Evolutionary conservation across 1,139 yeast species (phyloP).

Genomic region (Kodamaea sp.): DNA sequence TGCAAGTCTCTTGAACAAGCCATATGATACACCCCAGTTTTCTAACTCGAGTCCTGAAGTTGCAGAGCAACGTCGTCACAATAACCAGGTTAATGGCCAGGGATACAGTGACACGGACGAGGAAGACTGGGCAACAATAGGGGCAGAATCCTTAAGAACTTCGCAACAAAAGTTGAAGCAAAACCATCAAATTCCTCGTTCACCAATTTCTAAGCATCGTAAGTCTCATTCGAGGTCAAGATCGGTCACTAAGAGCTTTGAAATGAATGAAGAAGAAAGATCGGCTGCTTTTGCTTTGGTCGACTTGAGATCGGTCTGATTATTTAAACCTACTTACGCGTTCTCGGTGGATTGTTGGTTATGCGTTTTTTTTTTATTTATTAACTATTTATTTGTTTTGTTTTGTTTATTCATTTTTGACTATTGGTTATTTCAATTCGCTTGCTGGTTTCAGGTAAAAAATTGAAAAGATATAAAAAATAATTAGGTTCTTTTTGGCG

Average conservation of each 20-base stretch:
- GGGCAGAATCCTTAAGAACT: constrained; percentile 59
- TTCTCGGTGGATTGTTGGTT: not conserved
- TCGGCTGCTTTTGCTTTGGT: constrained; percentile 63
- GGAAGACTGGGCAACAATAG: constrained; percentile 92
- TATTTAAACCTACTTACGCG: not conserved
- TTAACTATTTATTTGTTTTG: not conserved
- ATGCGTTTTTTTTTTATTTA: not conserved
- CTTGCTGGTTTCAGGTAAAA: too few species aligned
- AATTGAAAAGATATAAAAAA: too few species aligned
- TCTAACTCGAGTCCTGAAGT: constrained; percentile 15
- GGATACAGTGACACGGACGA: constrained; percentile 67
- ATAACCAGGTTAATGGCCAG: constrained; percentile 3
- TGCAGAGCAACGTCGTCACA: constrained; percentile 3
- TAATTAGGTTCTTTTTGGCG: too few species aligned
- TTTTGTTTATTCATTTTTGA: not conserved
- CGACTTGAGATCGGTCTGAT: constrained; percentile 45
- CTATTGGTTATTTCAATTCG: not conserved
- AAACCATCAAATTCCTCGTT: constrained; percentile 1
- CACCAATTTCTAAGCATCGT: constrained; percentile 6
- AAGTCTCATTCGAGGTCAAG: constrained; percentile 7
- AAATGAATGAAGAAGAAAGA: constrained; percentile 38
- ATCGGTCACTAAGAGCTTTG: constrained; percentile 6
- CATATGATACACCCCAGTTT: constrained; percentile 11
- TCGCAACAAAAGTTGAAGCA: constrained; percentile 10
- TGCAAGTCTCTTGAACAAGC: constrained; percentile 15